A percentile compares a stretch with the other conserved stretches of the same genome.
These are phyloP conservation scores for Fusarium sp. DNA, from an alignment of 2,329 filamentous ascomycete genomes.

Conservation along the genomic window DNA sequence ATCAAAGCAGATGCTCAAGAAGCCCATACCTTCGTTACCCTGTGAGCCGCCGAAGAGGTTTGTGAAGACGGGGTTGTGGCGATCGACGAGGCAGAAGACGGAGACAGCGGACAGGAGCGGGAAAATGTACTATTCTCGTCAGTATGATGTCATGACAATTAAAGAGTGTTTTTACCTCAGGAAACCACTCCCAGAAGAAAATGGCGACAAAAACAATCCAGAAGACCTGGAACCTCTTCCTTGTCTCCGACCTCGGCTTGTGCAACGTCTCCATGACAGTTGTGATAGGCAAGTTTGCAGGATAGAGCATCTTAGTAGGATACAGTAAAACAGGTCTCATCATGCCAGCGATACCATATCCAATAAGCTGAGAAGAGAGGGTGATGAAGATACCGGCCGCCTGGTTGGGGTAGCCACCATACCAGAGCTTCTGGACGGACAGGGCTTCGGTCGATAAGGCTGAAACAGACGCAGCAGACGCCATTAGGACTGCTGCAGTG, in stretches of 20 bases:
- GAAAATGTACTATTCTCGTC: slow-evolving; percentile 49
- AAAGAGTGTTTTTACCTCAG: slow-evolving; percentile 1
- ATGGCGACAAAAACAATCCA: slow-evolving; percentile 55
- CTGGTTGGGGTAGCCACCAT: slow-evolving; percentile 55
- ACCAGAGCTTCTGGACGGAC: slow-evolving; percentile 62
- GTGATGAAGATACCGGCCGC: slow-evolving; percentile 59
- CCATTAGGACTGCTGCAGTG: slow-evolving; percentile 58
- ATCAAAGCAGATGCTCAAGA: slow-evolving; percentile 27
- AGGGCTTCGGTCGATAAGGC: slow-evolving; percentile 54
- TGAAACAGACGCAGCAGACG: slow-evolving; percentile 54
- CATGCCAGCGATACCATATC: slow-evolving; percentile 63
- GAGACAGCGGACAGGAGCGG: slow-evolving; percentile 58
- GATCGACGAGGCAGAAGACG: slow-evolving; percentile 28
- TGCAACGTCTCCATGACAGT: slow-evolving; percentile 50
- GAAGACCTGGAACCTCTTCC: slow-evolving; percentile 57
- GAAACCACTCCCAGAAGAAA: slow-evolving; percentile 59
- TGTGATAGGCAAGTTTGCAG: slow-evolving; percentile 49
- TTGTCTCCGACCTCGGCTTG: slow-evolving; percentile 50
- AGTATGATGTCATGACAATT: neutral
- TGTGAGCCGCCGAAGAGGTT: slow-evolving; percentile 33
- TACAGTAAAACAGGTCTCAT: slow-evolving; percentile 60
- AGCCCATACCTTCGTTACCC: slow-evolving; percentile 37
- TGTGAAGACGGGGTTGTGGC: slow-evolving; percentile 27
- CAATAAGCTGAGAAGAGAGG: slow-evolving; percentile 62
- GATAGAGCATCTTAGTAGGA: slow-evolving; percentile 59